A percentile compares a stretch with the other conserved stretches of the same genome.
Conservation (phyloP, 129 eudicot species). For the Erigeron canadensis region DNA sequence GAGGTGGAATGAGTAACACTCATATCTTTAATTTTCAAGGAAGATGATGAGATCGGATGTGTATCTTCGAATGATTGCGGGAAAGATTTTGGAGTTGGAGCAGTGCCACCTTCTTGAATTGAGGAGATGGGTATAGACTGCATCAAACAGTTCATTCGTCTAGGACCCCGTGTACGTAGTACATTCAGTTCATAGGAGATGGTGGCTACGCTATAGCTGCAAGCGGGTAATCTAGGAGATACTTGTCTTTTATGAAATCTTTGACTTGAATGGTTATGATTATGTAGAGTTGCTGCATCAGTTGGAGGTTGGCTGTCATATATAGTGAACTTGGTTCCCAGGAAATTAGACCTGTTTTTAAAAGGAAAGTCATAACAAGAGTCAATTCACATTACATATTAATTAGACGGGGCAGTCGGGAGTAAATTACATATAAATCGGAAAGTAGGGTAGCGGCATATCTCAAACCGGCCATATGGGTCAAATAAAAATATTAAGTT, state of each 20-base stretch:
- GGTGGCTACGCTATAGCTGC: constrained; percentile 67
- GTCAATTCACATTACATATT: background rate
- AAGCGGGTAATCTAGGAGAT: constrained; percentile 74
- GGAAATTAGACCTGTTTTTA: constrained; percentile 81
- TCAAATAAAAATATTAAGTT: background rate
- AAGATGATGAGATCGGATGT: constrained; percentile 19
- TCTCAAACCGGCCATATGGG: background rate
- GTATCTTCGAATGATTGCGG: constrained; percentile 46
- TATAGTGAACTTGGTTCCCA: constrained; percentile 87
- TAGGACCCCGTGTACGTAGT: constrained; percentile 82
- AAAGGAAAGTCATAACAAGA: background rate
- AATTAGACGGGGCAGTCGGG: background rate
- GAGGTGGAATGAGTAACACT: constrained; percentile 27
- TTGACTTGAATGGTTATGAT: constrained; percentile 45
- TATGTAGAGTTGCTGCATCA: constrained; percentile 40
- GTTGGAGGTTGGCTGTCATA: constrained; percentile 80
- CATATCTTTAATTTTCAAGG: constrained; percentile 47
- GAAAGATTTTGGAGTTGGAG: constrained; percentile 80
- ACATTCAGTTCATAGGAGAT: constrained; percentile 83
- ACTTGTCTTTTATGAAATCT: constrained; percentile 72
- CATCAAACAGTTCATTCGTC: constrained; percentile 83
- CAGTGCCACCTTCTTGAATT: constrained; percentile 82
- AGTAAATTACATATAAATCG: background rate
- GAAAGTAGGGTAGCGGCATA: background rate
- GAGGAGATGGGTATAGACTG: constrained; percentile 73